These are phyloP conservation scores for Pichia sp. DNA, from an alignment of 1,139 yeast species.

Conservation along the genomic window DNA sequence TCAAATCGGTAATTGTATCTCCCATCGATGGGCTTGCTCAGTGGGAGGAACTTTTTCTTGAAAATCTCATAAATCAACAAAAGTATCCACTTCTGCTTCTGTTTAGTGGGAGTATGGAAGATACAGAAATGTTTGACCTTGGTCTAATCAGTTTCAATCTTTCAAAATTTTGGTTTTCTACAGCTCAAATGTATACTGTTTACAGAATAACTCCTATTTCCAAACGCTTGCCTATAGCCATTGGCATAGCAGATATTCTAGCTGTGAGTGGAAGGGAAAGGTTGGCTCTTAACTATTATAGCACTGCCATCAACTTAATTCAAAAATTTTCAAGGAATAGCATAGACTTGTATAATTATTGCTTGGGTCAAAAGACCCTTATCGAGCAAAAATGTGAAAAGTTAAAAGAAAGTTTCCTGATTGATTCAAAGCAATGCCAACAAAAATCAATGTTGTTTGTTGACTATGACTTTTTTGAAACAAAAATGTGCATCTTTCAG, in stretches of 20 bases:
- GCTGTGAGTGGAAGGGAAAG: neutral
- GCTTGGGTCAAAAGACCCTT: neutral
- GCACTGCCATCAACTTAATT: neutral
- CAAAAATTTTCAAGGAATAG: neutral
- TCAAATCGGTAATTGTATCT: neutral
- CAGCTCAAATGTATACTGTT: neutral
- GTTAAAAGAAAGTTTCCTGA: neutral
- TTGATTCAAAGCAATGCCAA: neutral
- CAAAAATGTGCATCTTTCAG: neutral
- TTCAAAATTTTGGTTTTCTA: constrained; percentile 4
- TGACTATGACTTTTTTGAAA: constrained; percentile 4
- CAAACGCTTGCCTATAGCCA: neutral
- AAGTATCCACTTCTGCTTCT: neutral
- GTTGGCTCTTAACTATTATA: neutral
- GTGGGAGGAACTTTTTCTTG: constrained; percentile 8
- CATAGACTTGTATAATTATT: neutral
- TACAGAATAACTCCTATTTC: neutral
- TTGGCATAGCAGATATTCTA: neutral
- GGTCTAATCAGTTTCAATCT: constrained; percentile 4
- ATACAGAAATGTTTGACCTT: neutral
- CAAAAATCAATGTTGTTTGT: neutral
- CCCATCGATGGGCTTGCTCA: neutral
- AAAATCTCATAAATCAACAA: constrained; percentile 3
- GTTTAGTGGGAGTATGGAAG: neutral
- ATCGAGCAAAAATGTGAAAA: neutral